Evolutionary conservation across 495 filamentous ascomycete species (phyloP), one percentile per base, ranked within the genome.

Genomic region (Penicillium cataractarum): DNA sequence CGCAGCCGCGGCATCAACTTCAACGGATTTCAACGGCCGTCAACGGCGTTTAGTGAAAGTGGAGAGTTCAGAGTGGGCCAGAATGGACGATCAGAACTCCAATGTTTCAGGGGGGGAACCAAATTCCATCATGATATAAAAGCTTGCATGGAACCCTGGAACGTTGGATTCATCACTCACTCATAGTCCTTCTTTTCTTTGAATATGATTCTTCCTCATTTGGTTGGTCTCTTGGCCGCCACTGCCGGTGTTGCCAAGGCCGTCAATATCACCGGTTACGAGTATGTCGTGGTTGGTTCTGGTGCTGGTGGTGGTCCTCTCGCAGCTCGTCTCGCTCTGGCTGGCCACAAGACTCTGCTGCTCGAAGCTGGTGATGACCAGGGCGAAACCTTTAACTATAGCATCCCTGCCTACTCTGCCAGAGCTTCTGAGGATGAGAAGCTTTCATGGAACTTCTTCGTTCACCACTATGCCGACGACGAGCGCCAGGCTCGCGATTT

Each of bases 201-300:
- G 6, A 60, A 39, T 19, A 60, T 60, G 57, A 50, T 60, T 53
- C 33, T 60, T 29, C 37, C 22, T 26, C 33, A 10, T 53, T 19
- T 60, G n/a, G 19, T 52, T 17, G 46, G 57, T 48, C 57, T 60
- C 7, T 32, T 71, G 48, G 58, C 63, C 29, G 69, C 64, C 59
- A 37, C 57, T 15, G 53, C 64, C 33, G 62, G 64, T 31, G 15
- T 52, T 15, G 49, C 49, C n/a, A 52, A 32, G 24, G 70, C 73
- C 15, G 65, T 73, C 32, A 58, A 72, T 21, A 59, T 73, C 55
- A 67, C 67, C 0, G 72, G 70, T 21, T 89, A 89, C 68, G 88
- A 90, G 61, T 90, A 89, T 72, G 80, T 90, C 56, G 78, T 90
- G 21, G 83, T 90, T 0, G 88, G 88, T 29, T 83, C 80, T 44